phyloP scores from a whole-genome alignment of 179 eudicot genomes.

The Camellia oleifera region DNA sequence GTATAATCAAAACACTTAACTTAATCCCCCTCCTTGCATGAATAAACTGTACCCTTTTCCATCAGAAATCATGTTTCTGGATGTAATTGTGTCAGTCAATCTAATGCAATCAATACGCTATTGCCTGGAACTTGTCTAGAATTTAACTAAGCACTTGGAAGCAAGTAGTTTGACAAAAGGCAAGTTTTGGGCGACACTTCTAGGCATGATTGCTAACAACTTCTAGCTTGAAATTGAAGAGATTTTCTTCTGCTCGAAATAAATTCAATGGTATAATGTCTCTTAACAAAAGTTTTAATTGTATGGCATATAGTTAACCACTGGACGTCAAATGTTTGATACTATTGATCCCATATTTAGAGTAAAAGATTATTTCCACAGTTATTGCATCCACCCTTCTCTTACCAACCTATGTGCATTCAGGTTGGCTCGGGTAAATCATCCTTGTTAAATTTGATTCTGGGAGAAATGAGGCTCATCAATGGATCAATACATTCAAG shows the following conservation, averaged over 20 bases:
- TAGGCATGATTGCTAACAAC: neutral
- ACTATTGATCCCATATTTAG: neutral
- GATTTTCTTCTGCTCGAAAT: neutral
- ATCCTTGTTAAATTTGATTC: constrained; percentile 67
- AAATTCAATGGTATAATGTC: neutral
- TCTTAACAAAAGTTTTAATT: neutral
- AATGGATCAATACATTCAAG: constrained; percentile 51
- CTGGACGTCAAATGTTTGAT: neutral
- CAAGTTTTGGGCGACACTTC: neutral
- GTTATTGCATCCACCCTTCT: neutral
- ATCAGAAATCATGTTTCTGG: neutral
- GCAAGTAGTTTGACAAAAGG: neutral
- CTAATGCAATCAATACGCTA: neutral
- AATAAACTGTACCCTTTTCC: too few species aligned
- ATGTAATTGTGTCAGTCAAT: neutral
- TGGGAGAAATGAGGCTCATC: constrained; percentile 71
- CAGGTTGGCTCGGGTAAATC: constrained; percentile 99
- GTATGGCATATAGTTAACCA: neutral
- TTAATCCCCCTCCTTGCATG: too few species aligned
- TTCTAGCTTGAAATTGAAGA: neutral
- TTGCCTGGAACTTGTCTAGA: neutral
- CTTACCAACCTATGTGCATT: constrained; percentile 15
- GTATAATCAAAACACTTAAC: too few species aligned
- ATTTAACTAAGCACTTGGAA: neutral
- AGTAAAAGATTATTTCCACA: neutral